Evolutionary conservation across 306 rosid genomes (phyloP), one percentile per base, ranked within the genome.

Genomic region (Casuarina cunninghamiana): DNA sequence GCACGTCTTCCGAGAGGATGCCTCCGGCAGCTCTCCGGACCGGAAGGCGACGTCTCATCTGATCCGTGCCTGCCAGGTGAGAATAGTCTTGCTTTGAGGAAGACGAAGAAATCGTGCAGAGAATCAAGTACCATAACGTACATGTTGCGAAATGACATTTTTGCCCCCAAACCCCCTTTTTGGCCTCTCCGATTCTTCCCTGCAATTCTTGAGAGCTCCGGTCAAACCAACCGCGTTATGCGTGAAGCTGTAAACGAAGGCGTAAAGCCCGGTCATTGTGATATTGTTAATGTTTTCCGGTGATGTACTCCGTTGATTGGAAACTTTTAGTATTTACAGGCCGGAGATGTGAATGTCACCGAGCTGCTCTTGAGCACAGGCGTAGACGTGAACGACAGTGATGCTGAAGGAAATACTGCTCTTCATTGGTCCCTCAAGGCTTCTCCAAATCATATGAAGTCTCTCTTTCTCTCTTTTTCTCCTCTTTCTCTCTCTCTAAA

Each of bases 391-490:
- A 80, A 82, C 75, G 84, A 76, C 17, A 69, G 54, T 32, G 88
- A 85, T 73, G 82, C 44, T 26, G 86, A 85, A 37, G 86, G 88
- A 66, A 79, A 79, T 69, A 76, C 86, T 58, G 86, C 86, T 72
- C 88, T 85, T 82, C 88, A 85, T 73, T 85, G 83, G 86, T 75
- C 65, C 61, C 72, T 85, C 53, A 85, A 79, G 75, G 42, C 76
- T 35, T 57, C 86, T 42, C 72, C 49, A 19, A 80, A 60, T 35
- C 78, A 79, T 60, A 85, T 77, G 39, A 77, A 48, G 86, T 85
- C 61, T 72, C 67, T 78, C 79, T 78, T 43, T 53, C 71, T 72
- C 73, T 78, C 83, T 67, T 75, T 77, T 71, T 42, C 78, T 61
- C 77, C 26, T 21, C 26, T 21, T 21, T 21, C 26, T 63, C 77